A percentile compares a stretch with the other conserved stretches of the same genome.
phyloP scores from a whole-genome alignment of 2,329 filamentous ascomycete species.

The Fonsecaea multimorphosa region DNA sequence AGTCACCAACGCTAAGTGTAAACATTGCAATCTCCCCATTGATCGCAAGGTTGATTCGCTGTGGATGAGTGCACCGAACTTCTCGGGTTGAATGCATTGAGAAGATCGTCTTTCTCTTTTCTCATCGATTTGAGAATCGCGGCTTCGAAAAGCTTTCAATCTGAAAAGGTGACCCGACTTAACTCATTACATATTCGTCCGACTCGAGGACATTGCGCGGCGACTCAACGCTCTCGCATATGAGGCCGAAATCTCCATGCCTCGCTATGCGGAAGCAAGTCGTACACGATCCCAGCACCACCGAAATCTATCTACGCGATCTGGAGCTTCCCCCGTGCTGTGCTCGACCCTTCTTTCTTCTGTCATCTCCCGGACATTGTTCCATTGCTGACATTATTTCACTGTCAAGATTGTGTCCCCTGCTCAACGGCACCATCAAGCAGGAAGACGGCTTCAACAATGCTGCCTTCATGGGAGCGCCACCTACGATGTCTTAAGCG shows the following conservation, averaged over 20 bases:
- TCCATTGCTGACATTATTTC: constrained; percentile 41
- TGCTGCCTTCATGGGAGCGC: constrained; percentile 57
- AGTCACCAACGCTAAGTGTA: constrained; percentile 44
- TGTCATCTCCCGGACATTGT: not conserved
- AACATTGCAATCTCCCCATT: constrained; percentile 37
- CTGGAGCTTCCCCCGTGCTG: not conserved
- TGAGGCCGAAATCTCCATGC: constrained; percentile 11
- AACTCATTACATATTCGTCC: constrained; percentile 7
- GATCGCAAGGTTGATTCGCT: constrained; percentile 32
- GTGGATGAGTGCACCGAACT: constrained; percentile 28
- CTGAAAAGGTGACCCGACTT: not conserved
- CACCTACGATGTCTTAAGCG: constrained; percentile 39
- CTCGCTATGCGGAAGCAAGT: constrained; percentile 19
- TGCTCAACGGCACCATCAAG: constrained; percentile 83
- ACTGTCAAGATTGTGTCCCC: constrained; percentile 71
- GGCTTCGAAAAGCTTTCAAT: not conserved
- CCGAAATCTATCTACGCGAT: constrained; percentile 3
- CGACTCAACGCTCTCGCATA: constrained; percentile 1
- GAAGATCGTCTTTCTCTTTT: not conserved
- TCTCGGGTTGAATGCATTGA: constrained; percentile 16
- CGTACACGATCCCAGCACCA: not conserved
- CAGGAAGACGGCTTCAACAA: constrained; percentile 55
- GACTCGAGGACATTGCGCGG: constrained; percentile 20
- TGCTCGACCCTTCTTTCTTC: not conserved
- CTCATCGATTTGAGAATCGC: not conserved